A percentile compares a stretch with the other conserved stretches of the same genome.
Evolutionary conservation across 371 early-diverging fungal species (phyloP).

Genomic region (Rhizomucor pusillus): DNA sequence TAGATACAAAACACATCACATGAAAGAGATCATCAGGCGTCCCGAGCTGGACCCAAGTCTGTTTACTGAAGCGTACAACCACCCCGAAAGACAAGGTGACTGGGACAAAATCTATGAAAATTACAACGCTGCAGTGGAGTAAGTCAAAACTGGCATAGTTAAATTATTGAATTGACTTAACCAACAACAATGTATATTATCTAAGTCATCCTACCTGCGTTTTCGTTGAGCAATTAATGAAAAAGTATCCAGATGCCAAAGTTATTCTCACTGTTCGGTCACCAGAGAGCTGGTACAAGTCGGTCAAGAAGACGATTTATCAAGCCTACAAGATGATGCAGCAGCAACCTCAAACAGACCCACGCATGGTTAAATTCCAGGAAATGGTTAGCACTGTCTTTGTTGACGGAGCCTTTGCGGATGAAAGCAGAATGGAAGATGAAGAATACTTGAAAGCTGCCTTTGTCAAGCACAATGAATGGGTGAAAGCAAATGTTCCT

Average conservation of each 20-base stretch:
- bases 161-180: neutral
- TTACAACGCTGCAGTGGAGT: constrained; percentile 24
- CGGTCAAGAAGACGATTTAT: constrained; percentile 25
- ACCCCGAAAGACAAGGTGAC: constrained; percentile 19
- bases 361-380: neutral
- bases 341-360: too few relatives aligned
- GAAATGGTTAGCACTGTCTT: constrained; percentile 7
- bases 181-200: too few relatives aligned
- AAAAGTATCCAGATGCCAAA: constrained; percentile 37
- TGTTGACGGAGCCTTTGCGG: constrained; percentile 17
- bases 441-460: constrained; percentile 15
- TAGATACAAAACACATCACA: constrained; percentile 22
- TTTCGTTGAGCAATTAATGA: constrained; percentile 14
- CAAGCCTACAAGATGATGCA: neutral
- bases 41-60: constrained; percentile 9
- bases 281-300: constrained; percentile 39
- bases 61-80: constrained; percentile 22
- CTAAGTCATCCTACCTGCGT: constrained; percentile 14
- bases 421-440: constrained; percentile 8
- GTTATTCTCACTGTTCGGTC: constrained; percentile 27
- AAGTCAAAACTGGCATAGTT: neutral
- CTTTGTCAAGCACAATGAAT: constrained; percentile 22
- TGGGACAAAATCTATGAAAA: constrained; percentile 30
- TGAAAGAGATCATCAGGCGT: neutral
- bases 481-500: constrained; percentile 24